Evolutionary conservation across 345 rosid species (phyloP).

Genomic region (Trapa incisa): DNA sequence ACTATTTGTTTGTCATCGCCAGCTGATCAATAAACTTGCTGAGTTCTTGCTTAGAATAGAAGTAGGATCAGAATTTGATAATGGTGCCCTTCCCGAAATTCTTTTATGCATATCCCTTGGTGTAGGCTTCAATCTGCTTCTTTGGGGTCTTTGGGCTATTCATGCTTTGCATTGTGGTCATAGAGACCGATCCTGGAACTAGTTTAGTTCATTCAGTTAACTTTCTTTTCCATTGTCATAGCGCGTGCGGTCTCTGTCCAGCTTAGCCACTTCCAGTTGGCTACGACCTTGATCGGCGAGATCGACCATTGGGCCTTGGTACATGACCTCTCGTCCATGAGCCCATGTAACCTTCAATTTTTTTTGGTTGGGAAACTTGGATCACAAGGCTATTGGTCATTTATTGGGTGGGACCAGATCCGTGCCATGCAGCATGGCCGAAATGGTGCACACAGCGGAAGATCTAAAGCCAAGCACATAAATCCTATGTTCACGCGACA

Average conservation of each 20-base stretch:
- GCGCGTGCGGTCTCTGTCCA: slow-evolving; percentile 71
- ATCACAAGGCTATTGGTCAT: neutral
- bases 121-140: neutral
- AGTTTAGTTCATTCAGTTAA: neutral
- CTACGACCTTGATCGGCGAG: slow-evolving; percentile 46
- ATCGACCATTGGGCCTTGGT: slow-evolving; percentile 31
- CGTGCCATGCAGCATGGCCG: no score
- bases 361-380: no score
- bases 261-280: slow-evolving; percentile 43
- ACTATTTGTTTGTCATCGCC: no score
- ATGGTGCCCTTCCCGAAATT: neutral
- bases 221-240: slow-evolving; percentile 9
- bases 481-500: slow-evolving; percentile 14
- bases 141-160: neutral
- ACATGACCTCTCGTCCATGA: slow-evolving; percentile 25
- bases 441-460: neutral
- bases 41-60: neutral
- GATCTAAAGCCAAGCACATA: slow-evolving; percentile 10
- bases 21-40: no score
- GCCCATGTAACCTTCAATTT: slow-evolving; percentile 5
- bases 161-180: neutral
- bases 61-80: neutral
- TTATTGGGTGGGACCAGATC: no score
- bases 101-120: neutral
- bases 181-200: neutral